Conservation (phyloP, 495 filamentous ascomycete genomes). For the Geoglossum glabrum region DNA sequence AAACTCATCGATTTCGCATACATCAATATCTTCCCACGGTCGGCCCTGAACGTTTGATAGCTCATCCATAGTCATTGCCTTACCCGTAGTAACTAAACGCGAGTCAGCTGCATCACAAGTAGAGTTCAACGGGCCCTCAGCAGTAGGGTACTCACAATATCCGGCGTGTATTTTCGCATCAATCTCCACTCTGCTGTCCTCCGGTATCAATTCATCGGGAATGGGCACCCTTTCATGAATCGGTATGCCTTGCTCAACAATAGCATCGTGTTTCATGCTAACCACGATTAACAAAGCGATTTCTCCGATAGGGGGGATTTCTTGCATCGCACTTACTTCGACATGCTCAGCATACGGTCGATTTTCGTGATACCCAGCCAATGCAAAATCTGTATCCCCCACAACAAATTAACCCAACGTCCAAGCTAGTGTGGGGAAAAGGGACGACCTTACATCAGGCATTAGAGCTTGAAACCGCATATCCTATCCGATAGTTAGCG, state of each 20-base stretch:
- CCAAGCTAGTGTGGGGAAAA: constrained; percentile 9
- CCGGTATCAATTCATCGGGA: constrained; percentile 84
- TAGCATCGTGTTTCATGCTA: constrained; percentile 97
- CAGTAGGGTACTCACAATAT: constrained; percentile 32
- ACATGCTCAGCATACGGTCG: constrained; percentile 97
- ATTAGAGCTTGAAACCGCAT: constrained; percentile 99
- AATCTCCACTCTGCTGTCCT: constrained; percentile 90
- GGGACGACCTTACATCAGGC: constrained; percentile 40
- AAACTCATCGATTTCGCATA: constrained; percentile 13
- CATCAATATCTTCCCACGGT: constrained; percentile 71
- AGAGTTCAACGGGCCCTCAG: not conserved
- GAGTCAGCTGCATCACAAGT: constrained; percentile 20
- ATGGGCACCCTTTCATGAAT: constrained; percentile 88
- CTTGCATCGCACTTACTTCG: constrained; percentile 40
- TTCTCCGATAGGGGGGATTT: not conserved
- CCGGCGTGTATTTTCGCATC: constrained; percentile 97
- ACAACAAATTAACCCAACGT: not conserved
- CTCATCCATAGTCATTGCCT: constrained; percentile 73
- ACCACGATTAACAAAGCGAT: not conserved
- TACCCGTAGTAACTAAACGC: constrained; percentile 60
- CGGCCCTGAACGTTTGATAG: constrained; percentile 68
- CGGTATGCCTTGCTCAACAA: constrained; percentile 85
- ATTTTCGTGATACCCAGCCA: constrained; percentile 99
- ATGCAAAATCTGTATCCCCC: constrained; percentile 50
- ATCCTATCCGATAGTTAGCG: constrained; percentile 23